Percentiles rank a stretch among this genome's conserved stretches.
Conservation (phyloP, 2,329 filamentous ascomycete genomes). For the Mycosphaerella arachidis region DNA sequence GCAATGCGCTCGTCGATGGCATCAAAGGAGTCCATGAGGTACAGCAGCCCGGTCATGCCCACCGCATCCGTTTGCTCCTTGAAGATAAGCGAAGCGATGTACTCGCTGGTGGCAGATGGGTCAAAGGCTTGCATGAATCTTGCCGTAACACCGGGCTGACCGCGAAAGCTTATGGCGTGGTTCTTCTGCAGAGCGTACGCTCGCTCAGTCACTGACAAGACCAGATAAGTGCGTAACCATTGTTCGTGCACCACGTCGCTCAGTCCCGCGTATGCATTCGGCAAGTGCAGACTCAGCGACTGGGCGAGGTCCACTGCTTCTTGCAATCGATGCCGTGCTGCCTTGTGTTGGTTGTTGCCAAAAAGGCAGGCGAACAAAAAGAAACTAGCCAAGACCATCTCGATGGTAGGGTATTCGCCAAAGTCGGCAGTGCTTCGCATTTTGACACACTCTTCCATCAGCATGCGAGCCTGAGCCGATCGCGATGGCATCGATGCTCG, state of each 20-base stretch:
- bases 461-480: slow-evolving; percentile 37
- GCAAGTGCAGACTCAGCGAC: slow-evolving; percentile 39
- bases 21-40: slow-evolving; percentile 43
- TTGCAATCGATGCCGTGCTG: slow-evolving; percentile 26
- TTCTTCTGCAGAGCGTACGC: slow-evolving; percentile 42
- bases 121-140: slow-evolving; percentile 40
- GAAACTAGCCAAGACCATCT: slow-evolving; percentile 30
- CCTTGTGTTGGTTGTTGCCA: slow-evolving; percentile 26
- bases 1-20: slow-evolving; percentile 42
- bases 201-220: slow-evolving; percentile 32
- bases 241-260: slow-evolving; percentile 38
- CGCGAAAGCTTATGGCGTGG: slow-evolving; percentile 41
- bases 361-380: slow-evolving; percentile 32
- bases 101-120: slow-evolving; percentile 29
- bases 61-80: slow-evolving; percentile 40
- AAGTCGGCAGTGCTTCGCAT: slow-evolving; percentile 42
- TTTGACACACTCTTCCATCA: slow-evolving; percentile 42
- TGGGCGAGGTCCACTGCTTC: slow-evolving; percentile 38
- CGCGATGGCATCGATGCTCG: slow-evolving; percentile 27
- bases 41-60: slow-evolving; percentile 41
- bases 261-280: slow-evolving; percentile 36
- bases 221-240: slow-evolving; percentile 37
- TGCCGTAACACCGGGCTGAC: slow-evolving; percentile 38
- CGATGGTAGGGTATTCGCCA: slow-evolving; percentile 28
- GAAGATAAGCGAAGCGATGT: slow-evolving; percentile 38